Conservation (phyloP, 2,329 filamentous ascomycete species). For the Bipolaris gigantea region DNA sequence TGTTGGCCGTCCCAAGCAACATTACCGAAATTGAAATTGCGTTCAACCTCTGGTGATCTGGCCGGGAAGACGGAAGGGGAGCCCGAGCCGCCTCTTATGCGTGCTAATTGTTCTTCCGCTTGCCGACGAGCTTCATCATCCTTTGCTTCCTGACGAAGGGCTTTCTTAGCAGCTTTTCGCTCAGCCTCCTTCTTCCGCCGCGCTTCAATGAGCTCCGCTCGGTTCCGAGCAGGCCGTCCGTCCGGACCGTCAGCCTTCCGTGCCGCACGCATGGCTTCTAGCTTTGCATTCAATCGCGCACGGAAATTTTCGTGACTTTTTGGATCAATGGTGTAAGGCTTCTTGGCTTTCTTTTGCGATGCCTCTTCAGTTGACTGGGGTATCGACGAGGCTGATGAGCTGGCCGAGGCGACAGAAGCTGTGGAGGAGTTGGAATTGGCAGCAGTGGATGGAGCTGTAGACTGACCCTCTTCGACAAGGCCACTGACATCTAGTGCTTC, state of each 20-base stretch:
- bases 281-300: conserved; percentile 76
- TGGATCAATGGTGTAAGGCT: conserved; percentile 38
- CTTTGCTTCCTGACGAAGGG: conserved; percentile 74
- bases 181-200: conserved; percentile 84
- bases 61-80: conserved; percentile 57
- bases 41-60: conserved; percentile 52
- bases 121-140: conserved; percentile 70
- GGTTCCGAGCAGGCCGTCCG: conserved; percentile 78
- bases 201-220: conserved; percentile 89
- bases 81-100: conserved; percentile 62
- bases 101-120: conserved; percentile 59
- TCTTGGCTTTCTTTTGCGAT: conserved; percentile 36
- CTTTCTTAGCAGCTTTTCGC: conserved; percentile 86
- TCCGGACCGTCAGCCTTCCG: conserved; percentile 86
- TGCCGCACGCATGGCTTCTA: conserved; percentile 80
- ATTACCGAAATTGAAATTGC: conserved; percentile 85
- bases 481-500: conserved; percentile 43
- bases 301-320: conserved; percentile 72
- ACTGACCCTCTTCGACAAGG: conserved; percentile 41
- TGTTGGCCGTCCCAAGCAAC: conserved; percentile 90
- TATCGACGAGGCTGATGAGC: conserved; percentile 54
- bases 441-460: conserved; percentile 38
- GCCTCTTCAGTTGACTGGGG: conserved; percentile 35
- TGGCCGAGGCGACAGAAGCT: conserved; percentile 46
- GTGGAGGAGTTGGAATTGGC: conserved; percentile 45